Base-by-base conservation (phyloP, 495 filamentous ascomycete genomes). In the Xylaria castorea region DNA sequence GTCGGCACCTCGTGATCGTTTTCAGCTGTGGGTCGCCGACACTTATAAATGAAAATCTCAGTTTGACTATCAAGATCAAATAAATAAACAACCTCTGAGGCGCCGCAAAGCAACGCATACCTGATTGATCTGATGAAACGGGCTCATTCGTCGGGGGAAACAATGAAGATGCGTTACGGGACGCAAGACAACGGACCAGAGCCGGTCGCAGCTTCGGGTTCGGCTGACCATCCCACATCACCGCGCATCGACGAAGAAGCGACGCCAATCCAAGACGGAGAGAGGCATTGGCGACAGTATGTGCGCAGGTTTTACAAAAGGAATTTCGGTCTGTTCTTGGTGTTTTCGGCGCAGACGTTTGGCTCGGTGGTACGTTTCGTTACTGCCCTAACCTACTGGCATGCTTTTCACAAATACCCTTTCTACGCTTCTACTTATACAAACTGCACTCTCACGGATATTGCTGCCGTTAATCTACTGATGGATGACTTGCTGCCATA, bases 271-370 rank as follows among this genome's bases (percentile, higher is more conserved):
- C 34, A 22, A 42, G 60, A 25, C 20, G 22, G 30, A 50, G 51
- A 20, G 9, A 32, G 50, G 18, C 5, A 20, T n/a, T 60, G n/a
- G n/a, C 27, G 55, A 57, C n/a, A 40, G 12, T 16, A n/a, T 51
- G 5, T 57, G 4, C 53, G 16, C 22, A 51, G 30, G 9, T 79
- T 80, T 30, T 77, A 74, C 32, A 74, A 79, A 34, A 76, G 75
- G 64, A 93, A 93, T 72, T 90, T 92, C 66, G 93, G 93, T 5
- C 81, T 94, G 73, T 84, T 89, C 25, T 81, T 93, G 40, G 89
- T 95, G 48, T 77, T 93, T 58, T n/a, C 92, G 27, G 86, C 92
- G 42, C 92, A 94, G 80, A 83, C 93, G 46, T 94, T 94, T 75
- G 92, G 88, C 5, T 89, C 88, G 1, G 81, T 91, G 55, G 79